Percentiles rank a stretch among this genome's conserved stretches.
Evolutionary conservation across 768 basidiomycete genomes (phyloP).

Genomic region (Serendipita sp.): DNA sequence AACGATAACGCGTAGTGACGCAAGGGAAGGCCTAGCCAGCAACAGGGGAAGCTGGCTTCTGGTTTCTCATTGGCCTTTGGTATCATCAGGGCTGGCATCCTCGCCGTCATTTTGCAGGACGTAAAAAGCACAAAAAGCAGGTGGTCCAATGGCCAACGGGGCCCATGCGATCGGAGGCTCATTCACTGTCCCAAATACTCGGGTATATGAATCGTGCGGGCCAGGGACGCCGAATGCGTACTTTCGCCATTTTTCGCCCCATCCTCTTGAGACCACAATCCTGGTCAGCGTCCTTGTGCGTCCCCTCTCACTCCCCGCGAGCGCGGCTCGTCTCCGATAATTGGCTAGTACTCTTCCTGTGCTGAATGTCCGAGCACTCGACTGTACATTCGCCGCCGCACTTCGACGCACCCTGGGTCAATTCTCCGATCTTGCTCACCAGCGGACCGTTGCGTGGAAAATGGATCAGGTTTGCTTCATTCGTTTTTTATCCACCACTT

Average conservation of each 20-base stretch:
- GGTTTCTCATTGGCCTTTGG: not conserved
- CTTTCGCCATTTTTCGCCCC: not conserved
- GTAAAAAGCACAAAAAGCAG: not conserved
- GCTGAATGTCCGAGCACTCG: not conserved
- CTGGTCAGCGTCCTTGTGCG: not conserved
- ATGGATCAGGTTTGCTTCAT: conserved; percentile 3
- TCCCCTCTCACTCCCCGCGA: not conserved
- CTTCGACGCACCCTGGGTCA: conserved; percentile 3
- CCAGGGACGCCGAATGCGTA: not conserved
- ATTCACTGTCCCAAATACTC: not conserved
- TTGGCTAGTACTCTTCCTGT: not conserved
- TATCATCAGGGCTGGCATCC: not conserved
- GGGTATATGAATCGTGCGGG: not conserved
- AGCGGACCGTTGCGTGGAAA: not conserved
- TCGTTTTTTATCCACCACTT: not conserved
- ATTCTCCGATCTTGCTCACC: conserved; percentile 1
- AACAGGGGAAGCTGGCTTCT: not conserved
- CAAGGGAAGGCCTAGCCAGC: not conserved
- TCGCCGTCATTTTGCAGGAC: not conserved
- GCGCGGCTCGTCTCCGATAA: not conserved
- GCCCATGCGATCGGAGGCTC: not conserved
- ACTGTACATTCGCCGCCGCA: not conserved
- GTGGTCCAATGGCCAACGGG: not conserved
- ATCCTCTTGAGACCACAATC: conserved; percentile 1
- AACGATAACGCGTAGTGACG: too few species aligned